Evolutionary conservation across 1,284 basidiomycete genomes (phyloP), one percentile per base, ranked within the genome.

Genomic region (Blastosporella zonata): DNA sequence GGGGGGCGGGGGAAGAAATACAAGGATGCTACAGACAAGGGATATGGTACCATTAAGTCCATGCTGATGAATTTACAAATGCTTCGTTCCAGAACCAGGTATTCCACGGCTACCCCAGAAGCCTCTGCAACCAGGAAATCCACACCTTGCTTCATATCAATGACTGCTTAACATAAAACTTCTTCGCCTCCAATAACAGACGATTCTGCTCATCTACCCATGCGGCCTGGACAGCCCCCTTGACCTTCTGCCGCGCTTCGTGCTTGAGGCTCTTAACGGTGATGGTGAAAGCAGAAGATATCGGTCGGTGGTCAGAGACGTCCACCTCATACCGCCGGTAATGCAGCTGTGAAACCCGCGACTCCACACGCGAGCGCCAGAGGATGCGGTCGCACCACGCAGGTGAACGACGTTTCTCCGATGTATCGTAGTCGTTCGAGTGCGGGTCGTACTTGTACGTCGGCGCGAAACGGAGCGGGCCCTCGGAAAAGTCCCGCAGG

Each of bases 381-480:
- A 98, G 71, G 18, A 98, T 81, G 6, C 96, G 83, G 66, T 99
- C 96, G 67, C 96, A 99, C 93, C 95, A 98, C 0, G 95, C 93
- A 0, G 95, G 96, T 6, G 86, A 78, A 0, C 96, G 82, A 18
- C 81, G 78, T 67, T 98, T 98, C 62, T 93, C 91, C 1, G 87
- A 91, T 1, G 86, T 75, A 64, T 99, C 96, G 62, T 91, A 99
- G 52, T 84, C 79, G 61, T 80, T 66, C 5, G 90, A 84, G 3
- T 79, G 72, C 1, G 79, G 81, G 64, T 97, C 91, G 69, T 97
- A 98, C 69, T 98, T 98, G 82, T 98, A 99, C 15, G 96, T 99
- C 12, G 95, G 95, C 15, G 79, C 63, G 61, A 95, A 97, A 0
- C 73, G 79, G 54, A 97, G 81, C 0, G 82, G 83, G 0, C 93